Conservation (phyloP, 2,329 filamentous ascomycete species). For the Trichoderma afroharzianum region DNA sequence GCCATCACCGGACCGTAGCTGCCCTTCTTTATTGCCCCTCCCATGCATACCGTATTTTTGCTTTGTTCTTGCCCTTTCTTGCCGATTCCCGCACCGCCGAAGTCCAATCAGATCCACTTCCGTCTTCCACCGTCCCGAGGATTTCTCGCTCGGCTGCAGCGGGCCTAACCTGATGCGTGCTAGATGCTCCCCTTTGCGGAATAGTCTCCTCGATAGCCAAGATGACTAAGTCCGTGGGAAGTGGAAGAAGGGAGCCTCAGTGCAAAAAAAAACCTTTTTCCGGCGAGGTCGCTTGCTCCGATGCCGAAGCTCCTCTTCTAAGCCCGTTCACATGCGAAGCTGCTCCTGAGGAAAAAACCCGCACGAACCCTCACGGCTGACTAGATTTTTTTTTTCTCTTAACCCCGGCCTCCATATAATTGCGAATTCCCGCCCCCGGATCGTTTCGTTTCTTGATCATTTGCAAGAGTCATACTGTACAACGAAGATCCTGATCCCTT, state of each 20-base stretch:
- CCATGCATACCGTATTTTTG: not conserved
- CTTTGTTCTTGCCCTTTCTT: not conserved
- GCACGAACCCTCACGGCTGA: not conserved
- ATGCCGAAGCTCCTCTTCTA: conserved; percentile 7
- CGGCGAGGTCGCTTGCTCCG: conserved; percentile 4
- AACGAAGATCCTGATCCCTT: not conserved
- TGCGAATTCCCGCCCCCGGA: not conserved
- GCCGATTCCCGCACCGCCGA: conserved; percentile 23
- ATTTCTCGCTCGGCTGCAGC: conserved; percentile 27
- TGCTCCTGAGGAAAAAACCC: not conserved
- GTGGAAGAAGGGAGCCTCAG: not conserved
- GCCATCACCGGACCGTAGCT: not conserved
- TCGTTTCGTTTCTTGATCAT: not conserved
- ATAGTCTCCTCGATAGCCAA: not conserved
- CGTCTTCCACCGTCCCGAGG: conserved; percentile 24
- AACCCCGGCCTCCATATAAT: not conserved
- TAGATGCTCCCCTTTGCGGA: conserved; percentile 10
- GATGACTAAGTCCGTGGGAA: not conserved
- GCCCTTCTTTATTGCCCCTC: not conserved
- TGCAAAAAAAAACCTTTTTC: not conserved
- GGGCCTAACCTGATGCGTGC: conserved; percentile 11
- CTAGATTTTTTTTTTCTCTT: not conserved
- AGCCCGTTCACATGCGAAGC: conserved; percentile 8
- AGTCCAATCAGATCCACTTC: conserved; percentile 25
- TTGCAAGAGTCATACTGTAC: not conserved